Conservation (phyloP, 331 rosid species). For the Pyrus hybrid region DNA sequence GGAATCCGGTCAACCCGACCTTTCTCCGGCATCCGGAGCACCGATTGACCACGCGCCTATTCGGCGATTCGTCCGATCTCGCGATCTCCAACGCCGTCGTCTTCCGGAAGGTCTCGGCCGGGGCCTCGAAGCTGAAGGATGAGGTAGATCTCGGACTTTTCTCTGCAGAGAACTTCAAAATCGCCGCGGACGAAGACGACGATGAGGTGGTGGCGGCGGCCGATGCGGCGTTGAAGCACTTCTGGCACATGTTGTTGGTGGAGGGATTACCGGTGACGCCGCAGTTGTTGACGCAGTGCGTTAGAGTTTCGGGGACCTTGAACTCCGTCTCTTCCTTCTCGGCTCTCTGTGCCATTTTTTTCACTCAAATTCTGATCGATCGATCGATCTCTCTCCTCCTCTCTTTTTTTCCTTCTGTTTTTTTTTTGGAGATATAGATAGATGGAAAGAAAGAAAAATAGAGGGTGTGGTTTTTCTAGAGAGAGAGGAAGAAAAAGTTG, state of each 20-base stretch:
- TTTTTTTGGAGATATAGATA: neutral
- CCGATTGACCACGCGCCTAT: slow-evolving; percentile 56
- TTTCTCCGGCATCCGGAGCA: slow-evolving; percentile 75
- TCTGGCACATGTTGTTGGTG: slow-evolving; percentile 88
- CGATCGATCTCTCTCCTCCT: neutral
- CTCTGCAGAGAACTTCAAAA: slow-evolving; percentile 30
- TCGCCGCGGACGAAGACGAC: slow-evolving; percentile 14
- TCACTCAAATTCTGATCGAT: neutral
- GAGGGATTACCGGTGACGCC: slow-evolving; percentile 72
- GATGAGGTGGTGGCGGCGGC: slow-evolving; percentile 17
- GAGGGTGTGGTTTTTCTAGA: neutral
- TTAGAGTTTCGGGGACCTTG: slow-evolving; percentile 65
- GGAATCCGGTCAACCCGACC: slow-evolving; percentile 80
- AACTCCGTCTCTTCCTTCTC: slow-evolving; percentile 87
- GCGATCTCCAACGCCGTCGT: slow-evolving; percentile 18
- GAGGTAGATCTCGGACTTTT: slow-evolving; percentile 42
- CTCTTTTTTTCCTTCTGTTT: neutral
- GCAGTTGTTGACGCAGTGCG: slow-evolving; percentile 80
- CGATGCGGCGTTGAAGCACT: slow-evolving; percentile 60
- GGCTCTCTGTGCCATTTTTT: slow-evolving; percentile 69
- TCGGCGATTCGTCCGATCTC: slow-evolving; percentile 23
- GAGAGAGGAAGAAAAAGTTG: neutral
- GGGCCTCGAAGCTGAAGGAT: slow-evolving; percentile 16
- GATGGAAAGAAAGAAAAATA: neutral
- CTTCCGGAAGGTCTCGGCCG: slow-evolving; percentile 5